Percentiles rank a stretch among this genome's conserved stretches.
phyloP scores from a whole-genome alignment of 1,139 yeast genomes.

The Geotrichum aggregatum region DNA sequence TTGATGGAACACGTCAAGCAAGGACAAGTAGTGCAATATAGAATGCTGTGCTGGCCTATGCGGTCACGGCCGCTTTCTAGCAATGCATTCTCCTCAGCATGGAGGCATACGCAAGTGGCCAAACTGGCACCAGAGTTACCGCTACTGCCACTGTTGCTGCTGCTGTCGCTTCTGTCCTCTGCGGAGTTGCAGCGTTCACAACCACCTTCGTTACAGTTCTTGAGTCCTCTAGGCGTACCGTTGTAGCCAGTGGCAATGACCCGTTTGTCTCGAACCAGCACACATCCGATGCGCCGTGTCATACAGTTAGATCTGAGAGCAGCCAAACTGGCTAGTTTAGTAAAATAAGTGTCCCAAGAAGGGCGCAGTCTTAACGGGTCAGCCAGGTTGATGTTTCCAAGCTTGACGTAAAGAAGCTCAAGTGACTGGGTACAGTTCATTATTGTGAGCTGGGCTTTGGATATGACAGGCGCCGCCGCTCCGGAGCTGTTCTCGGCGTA shows the following conservation, averaged over 20 bases:
- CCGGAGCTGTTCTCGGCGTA: conserved; percentile 38
- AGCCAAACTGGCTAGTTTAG: conserved; percentile 89
- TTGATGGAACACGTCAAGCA: conserved; percentile 93
- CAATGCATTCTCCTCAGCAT: conserved; percentile 95
- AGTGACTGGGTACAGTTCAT: conserved; percentile 54
- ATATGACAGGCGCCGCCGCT: conserved; percentile 51
- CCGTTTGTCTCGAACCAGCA: conserved; percentile 76
- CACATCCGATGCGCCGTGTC: conserved; percentile 97
- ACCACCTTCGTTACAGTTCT: conserved; percentile 93
- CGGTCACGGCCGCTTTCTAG: conserved; percentile 92
- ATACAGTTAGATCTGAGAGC: conserved; percentile 91
- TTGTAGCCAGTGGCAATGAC: conserved; percentile 96
- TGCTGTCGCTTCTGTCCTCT: no score
- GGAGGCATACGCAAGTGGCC: conserved; percentile 84
- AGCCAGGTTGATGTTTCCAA: conserved; percentile 52
- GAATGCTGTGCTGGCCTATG: conserved; percentile 55
- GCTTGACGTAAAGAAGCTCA: conserved; percentile 48
- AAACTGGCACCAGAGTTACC: conserved; percentile 62
- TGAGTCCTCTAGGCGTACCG: conserved; percentile 87
- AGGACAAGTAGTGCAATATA: conserved; percentile 96
- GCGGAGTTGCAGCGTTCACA: conserved; percentile 64
- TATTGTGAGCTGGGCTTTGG: conserved; percentile 57
- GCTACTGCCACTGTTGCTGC: no score
- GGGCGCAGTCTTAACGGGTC: conserved; percentile 74
- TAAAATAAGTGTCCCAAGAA: conserved; percentile 92